Percentiles rank a stretch among this genome's conserved stretches.
These are phyloP conservation scores for Pterulicium gracile DNA, from an alignment of 1,284 basidiomycete genomes.

Conservation along the genomic window DNA sequence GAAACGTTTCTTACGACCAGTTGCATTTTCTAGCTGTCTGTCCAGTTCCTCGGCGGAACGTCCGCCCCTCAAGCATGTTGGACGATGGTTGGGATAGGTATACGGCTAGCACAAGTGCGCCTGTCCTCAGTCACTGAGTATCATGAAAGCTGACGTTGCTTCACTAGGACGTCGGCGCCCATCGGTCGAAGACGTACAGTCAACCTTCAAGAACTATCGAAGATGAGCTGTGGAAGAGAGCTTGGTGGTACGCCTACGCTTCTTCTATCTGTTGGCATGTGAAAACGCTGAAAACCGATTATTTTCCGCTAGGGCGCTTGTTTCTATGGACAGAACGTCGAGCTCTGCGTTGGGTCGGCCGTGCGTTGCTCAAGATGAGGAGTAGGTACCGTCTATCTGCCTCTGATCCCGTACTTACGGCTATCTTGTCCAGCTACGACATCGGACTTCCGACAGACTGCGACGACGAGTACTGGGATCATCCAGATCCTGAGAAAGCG, in stretches of 20 bases:
- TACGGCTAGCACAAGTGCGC: constrained; percentile 29
- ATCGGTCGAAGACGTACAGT: constrained; percentile 35
- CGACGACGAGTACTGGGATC: constrained; percentile 71
- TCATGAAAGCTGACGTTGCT: too few species aligned
- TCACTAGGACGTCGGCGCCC: constrained; percentile 54
- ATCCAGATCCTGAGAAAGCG: constrained; percentile 35
- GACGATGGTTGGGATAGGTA: constrained; percentile 34
- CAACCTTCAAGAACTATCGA: constrained; percentile 28
- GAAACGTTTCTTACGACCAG: constrained; percentile 16
- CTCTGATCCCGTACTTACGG: not conserved
- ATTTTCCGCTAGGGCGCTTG: constrained; percentile 40
- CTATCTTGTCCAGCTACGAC: not conserved
- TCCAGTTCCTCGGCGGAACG: constrained; percentile 21
- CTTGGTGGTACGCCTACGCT: constrained; percentile 63
- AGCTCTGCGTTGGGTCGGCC: constrained; percentile 71
- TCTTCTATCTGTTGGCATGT: not conserved
- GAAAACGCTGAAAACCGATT: not conserved
- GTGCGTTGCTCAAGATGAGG: constrained; percentile 77
- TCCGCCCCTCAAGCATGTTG: constrained; percentile 36
- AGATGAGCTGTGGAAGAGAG: constrained; percentile 66
- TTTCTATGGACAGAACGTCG: constrained; percentile 50
- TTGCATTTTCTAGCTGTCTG: constrained; percentile 2
- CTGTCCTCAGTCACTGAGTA: too few species aligned
- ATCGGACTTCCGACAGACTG: constrained; percentile 31
- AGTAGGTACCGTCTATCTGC: constrained; percentile 34